Percentiles rank a stretch among this genome's conserved stretches.
Conservation (phyloP, 306 rosid genomes). For the Acacia confusa region DNA sequence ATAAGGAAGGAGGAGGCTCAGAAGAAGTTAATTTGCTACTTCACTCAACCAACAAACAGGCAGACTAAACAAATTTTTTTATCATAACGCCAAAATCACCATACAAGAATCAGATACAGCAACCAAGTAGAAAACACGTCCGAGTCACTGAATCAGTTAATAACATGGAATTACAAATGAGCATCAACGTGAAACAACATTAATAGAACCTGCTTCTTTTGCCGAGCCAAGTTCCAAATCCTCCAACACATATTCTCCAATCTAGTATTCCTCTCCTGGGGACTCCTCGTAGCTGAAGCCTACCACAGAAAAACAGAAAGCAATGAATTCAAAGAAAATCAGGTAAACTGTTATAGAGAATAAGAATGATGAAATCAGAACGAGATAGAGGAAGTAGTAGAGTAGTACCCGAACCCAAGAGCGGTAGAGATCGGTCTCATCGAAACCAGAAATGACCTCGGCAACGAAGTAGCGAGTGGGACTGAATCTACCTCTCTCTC, state of each 20-base stretch:
- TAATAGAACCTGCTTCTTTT: conserved; percentile 76
- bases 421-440: conserved; percentile 97
- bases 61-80: neutral
- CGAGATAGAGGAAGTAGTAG: neutral
- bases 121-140: neutral
- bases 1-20: neutral
- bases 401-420: conserved; percentile 84
- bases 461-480: conserved; percentile 97
- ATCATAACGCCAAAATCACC: neutral
- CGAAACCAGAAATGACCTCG: conserved; percentile 91
- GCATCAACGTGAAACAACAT: neutral
- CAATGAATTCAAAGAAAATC: neutral
- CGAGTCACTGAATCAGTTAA: neutral
- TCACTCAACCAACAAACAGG: neutral
- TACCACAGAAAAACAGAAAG: conserved; percentile 3
- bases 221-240: conserved; percentile 98
- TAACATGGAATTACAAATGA: neutral
- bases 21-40: neutral
- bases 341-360: neutral
- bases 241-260: conserved; percentile 99
- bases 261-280: conserved; percentile 96
- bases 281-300: conserved; percentile 98
- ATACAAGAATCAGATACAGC: neutral
- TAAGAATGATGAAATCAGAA: neutral
- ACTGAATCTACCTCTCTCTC: conserved; percentile 92